A percentile compares a stretch with the other conserved stretches of the same genome.
These are phyloP conservation scores for Boletus tylopilopsis DNA, from an alignment of 768 basidiomycete species.

Conservation along the genomic window DNA sequence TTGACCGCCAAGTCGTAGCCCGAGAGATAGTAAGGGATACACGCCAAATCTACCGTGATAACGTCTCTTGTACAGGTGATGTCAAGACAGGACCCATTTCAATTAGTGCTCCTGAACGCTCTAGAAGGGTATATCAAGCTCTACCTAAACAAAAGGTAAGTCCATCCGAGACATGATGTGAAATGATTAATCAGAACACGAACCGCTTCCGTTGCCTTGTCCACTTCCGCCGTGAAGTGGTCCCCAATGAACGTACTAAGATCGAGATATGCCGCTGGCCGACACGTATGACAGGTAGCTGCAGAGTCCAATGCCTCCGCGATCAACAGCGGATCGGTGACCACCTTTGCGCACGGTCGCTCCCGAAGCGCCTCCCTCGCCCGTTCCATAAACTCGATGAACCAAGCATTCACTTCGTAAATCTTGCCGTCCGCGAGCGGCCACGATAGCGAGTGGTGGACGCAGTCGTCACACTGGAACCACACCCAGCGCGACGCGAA, in stretches of 20 bases:
- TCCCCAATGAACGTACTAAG: conserved; percentile 31
- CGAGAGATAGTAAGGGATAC: too few relatives aligned
- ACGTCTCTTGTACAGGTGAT: conserved; percentile 5
- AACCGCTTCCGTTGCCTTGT: conserved; percentile 28
- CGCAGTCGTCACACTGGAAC: conserved; percentile 38
- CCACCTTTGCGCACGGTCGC: conserved; percentile 29
- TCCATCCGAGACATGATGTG: neutral
- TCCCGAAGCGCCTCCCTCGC: conserved; percentile 28
- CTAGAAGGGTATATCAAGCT: conserved; percentile 30
- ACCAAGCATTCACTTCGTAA: conserved; percentile 34
- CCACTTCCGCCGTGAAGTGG: conserved; percentile 28
- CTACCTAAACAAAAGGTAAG: conserved; percentile 23
- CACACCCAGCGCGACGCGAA: conserved; percentile 36
- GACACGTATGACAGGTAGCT: conserved; percentile 27
- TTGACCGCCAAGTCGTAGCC: neutral
- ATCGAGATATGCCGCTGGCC: conserved; percentile 29
- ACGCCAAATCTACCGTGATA: neutral
- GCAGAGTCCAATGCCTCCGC: conserved; percentile 30
- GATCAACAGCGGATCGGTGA: conserved; percentile 29
- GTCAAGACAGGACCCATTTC: too few relatives aligned
- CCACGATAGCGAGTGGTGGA: conserved; percentile 33
- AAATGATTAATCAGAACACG: conserved; percentile 8
- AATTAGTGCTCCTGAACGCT: too few relatives aligned
- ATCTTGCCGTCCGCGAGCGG: conserved; percentile 34
- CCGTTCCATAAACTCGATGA: conserved; percentile 35